A percentile compares a stretch with the other conserved stretches of the same genome.
These are phyloP conservation scores for Penicillium diatomitis DNA, from an alignment of 495 filamentous ascomycete genomes.

Conservation along the genomic window DNA sequence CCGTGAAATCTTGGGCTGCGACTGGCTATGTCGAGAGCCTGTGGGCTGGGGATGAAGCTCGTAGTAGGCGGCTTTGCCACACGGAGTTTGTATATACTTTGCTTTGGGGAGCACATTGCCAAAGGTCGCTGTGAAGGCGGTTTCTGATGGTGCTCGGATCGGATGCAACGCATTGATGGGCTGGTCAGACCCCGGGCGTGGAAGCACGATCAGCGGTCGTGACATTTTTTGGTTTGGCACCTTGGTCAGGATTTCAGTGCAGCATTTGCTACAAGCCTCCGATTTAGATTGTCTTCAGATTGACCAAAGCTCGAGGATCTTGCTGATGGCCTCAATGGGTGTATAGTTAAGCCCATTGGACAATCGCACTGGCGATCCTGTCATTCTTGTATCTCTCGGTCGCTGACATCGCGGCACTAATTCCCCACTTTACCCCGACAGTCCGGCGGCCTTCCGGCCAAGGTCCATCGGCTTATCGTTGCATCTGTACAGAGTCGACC, in stretches of 20 bases:
- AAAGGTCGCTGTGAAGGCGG: slow-evolving; percentile 24
- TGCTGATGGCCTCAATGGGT: too few relatives aligned
- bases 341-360: too few relatives aligned
- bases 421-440: background rate
- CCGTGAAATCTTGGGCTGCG: slow-evolving; percentile 3
- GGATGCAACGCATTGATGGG: slow-evolving; percentile 1
- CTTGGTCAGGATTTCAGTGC: too few relatives aligned
- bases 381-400: background rate
- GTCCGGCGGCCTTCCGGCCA: background rate
- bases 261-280: too few relatives aligned
- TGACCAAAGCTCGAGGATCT: too few relatives aligned
- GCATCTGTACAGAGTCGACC: background rate
- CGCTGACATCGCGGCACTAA: background rate
- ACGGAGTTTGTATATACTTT: slow-evolving; percentile 21
- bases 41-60: slow-evolving; percentile 9
- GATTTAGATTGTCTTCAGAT: too few relatives aligned
- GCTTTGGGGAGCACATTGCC: slow-evolving; percentile 27
- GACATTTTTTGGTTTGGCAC: slow-evolving; percentile 5
- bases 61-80: slow-evolving; percentile 30
- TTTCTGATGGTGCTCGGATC: slow-evolving; percentile 29
- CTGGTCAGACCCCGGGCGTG: slow-evolving; percentile 18
- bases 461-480: background rate
- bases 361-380: background rate
- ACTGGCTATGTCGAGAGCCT: background rate
- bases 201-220: slow-evolving; percentile 16